These are phyloP conservation scores for Diphasiastrum complanatum DNA, from an alignment of 83 land plant species.

Conservation along the genomic window DNA sequence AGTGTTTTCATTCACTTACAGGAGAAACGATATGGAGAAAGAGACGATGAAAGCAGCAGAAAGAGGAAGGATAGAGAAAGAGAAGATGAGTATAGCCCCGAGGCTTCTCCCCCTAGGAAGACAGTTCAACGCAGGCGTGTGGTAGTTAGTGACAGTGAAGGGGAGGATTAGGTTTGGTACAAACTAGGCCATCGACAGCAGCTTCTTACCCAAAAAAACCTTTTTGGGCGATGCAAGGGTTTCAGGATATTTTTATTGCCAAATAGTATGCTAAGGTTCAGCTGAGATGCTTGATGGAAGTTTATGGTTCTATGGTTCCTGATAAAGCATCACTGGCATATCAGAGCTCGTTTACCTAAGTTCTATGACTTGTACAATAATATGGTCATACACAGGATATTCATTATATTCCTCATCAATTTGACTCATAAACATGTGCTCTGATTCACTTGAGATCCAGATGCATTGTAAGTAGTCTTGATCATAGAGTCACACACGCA, in stretches of 20 bases:
- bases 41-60: slow-evolving; percentile 49
- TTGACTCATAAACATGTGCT: too few relatives aligned
- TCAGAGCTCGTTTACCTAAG: background rate
- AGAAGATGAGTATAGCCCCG: slow-evolving; percentile 35
- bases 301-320: background rate
- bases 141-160: slow-evolving; percentile 93
- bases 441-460: too few relatives aligned
- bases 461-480: too few relatives aligned
- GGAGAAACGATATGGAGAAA: slow-evolving; percentile 37
- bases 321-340: slow-evolving; percentile 1
- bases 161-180: slow-evolving; percentile 40
- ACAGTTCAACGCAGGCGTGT: slow-evolving; percentile 54
- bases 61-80: slow-evolving; percentile 41
- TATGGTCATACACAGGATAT: too few relatives aligned
- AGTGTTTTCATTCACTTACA: slow-evolving; percentile 19
- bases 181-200: background rate
- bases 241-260: background rate
- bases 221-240: background rate
- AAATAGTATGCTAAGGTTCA: background rate
- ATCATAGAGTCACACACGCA: too few relatives aligned
- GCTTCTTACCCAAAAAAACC: too few relatives aligned
- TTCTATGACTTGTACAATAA: too few relatives aligned
- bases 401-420: too few relatives aligned
- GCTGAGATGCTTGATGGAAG: background rate
- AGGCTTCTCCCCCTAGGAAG: slow-evolving; percentile 79